Evolutionary conservation across 192 early-diverging fungal species (phyloP), one percentile per base, ranked within the genome.

Genomic region (Diversispora eburnea): DNA sequence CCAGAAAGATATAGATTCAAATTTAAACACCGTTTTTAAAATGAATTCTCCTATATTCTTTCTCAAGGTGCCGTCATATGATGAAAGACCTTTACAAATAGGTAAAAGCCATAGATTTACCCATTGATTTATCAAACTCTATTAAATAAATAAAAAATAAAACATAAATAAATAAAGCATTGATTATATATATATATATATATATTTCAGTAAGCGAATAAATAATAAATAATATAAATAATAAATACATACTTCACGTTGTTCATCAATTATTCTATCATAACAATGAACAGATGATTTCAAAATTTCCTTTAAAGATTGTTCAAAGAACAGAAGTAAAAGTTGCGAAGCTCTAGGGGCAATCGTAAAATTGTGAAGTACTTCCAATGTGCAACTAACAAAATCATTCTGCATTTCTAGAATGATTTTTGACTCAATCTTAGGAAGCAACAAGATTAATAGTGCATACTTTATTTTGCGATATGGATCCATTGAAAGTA

Each of bases 401-500:
- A 91, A 80, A 48, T 94, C 88, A 1, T 87, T 82, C 57, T 88
- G 88, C 8, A 86, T 67, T 0, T 42, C 19, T 12, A 93, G 75
- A 62, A 93, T 81, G 10, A 76, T 81, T 12, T 82, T 67, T 17
- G 91, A 84, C 0, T 81, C 60, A 4, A 91, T 74, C 66, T 83
- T 83, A 4, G 80, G 73, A 0, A 89, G 80, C 59, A 91, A 66
- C 46, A 90, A 84, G 0, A 88, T 83, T 33, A 96, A 75, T 39
- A 96, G 84, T 69, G 93, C 84, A 77, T 94, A 92, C 75, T 94
- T 96, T 8, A 90, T 90, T 73, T 91, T 92, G 33, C 91, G 86
- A 67, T 90, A 89, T 82, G 91, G 88, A 72, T 93, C 91, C 76
- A 90, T 88, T n/a, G 81, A 81, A 47, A 96, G 71, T 19, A 96